phyloP scores from a whole-genome alignment of 768 basidiomycete genomes.

The Floccularia luteovirens region DNA sequence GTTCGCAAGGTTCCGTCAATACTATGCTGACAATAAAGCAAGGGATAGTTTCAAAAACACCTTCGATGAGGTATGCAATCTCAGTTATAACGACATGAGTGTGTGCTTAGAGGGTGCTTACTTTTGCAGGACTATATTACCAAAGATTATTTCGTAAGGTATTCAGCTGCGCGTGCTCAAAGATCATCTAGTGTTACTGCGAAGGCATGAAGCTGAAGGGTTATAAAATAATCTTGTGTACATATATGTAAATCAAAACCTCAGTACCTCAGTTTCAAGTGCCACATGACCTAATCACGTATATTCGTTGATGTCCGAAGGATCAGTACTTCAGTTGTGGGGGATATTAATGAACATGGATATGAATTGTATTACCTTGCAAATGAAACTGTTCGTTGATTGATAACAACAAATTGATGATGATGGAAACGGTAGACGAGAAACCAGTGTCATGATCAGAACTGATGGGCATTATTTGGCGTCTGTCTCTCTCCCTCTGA shows the following conservation, averaged over 20 bases:
- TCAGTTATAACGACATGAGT: background rate
- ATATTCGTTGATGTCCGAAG: too few relatives aligned
- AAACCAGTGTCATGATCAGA: too few relatives aligned
- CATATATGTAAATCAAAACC: too few relatives aligned
- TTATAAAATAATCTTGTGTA: too few relatives aligned
- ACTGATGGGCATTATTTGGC: background rate
- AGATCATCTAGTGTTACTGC: background rate
- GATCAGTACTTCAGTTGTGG: too few relatives aligned
- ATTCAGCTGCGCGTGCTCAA: background rate
- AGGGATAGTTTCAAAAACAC: slow-evolving; percentile 50
- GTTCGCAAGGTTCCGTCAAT: slow-evolving; percentile 43
- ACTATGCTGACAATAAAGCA: slow-evolving; percentile 35
- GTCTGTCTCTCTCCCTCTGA: slow-evolving; percentile 9
- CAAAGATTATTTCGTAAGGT: background rate
- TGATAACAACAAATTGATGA: too few relatives aligned
- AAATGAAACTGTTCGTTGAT: too few relatives aligned
- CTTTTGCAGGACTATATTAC: background rate
- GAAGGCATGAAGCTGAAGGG: background rate
- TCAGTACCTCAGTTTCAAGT: too few relatives aligned
- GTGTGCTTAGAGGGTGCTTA: background rate
- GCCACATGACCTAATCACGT: too few relatives aligned
- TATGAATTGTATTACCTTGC: too few relatives aligned
- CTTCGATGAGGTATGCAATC: slow-evolving; percentile 39
- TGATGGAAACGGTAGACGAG: too few relatives aligned
- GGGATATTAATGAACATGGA: too few relatives aligned